Percentiles rank a stretch among this genome's conserved stretches.
Evolutionary conservation across 2,329 filamentous ascomycete genomes (phyloP).

Genomic region (Leptographium lundbergii): DNA sequence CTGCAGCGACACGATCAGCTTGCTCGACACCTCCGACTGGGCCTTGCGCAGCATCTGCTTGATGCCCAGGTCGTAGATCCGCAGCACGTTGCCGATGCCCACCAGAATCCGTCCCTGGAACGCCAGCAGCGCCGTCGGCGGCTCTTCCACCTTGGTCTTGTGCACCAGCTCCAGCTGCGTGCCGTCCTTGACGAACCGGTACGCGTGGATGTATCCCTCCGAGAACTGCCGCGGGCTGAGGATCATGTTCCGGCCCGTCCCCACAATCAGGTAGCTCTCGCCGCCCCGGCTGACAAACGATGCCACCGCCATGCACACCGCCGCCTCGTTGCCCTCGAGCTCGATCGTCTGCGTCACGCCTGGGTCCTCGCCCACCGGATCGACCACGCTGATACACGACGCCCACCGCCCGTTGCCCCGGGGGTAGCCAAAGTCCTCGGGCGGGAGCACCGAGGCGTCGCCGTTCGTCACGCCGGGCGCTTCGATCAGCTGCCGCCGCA

Average conservation of each 20-base stretch:
- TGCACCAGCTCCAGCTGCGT: conserved; percentile 86
- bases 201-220: conserved; percentile 82
- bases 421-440: conserved; percentile 82
- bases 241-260: conserved; percentile 82
- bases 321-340: conserved; percentile 79
- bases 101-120: conserved; percentile 86
- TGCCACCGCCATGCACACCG: conserved; percentile 73
- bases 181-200: conserved; percentile 80
- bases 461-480: conserved; percentile 61
- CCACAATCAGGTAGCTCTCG: conserved; percentile 84
- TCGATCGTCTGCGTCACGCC: conserved; percentile 65
- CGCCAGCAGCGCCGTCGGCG: conserved; percentile 75
- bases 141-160: conserved; percentile 85
- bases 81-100: conserved; percentile 71
- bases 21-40: conserved; percentile 65
- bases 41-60: conserved; percentile 86
- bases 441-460: conserved; percentile 55
- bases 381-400: conserved; percentile 86
- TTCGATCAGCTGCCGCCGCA: conserved; percentile 59
- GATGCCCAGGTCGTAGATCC: conserved; percentile 88
- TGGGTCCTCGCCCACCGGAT: conserved; percentile 62
- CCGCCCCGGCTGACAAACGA: conserved; percentile 81
- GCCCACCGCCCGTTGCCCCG: conserved; percentile 80
- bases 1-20: conserved; percentile 77
- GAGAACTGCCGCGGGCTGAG: conserved; percentile 63